Evolutionary conservation across 805 yeast species (phyloP), one percentile per base, ranked within the genome.

Genomic region (Yamadazyma paraphyllophila): DNA sequence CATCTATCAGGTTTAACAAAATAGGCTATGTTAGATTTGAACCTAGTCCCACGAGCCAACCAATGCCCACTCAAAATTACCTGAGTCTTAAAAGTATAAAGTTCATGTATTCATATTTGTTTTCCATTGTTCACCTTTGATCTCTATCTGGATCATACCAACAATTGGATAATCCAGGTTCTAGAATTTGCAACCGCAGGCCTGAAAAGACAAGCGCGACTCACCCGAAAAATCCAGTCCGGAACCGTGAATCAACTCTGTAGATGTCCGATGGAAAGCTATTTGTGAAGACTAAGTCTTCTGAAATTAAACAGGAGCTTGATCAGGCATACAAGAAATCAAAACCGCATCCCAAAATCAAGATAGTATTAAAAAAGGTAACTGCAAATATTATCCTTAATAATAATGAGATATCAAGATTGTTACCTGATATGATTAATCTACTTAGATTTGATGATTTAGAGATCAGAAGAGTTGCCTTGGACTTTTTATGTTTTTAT

Each of bases 371-470:
- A 57, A 83, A 83, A 61, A 86, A 85, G 57, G 77, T 89, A 24
- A 73, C 91, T 7, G 92, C 96, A 36, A 91, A 90, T 63, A 76
- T 89, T 63, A 84, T 95, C 5, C 74, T 89, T 65, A 89, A 90
- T 41, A 88, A 88, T 61, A 76, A 76, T 45, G 97, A 92, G 58
- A 80, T 90, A 79, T 72, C 81, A 9, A 61, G 67, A 14, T 60
- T 92, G 44, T 78, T 83, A 57, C 82, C 83, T 1, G 95, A 88
- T 42, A 76, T 88, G 6, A 48, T 80, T 6, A 58, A 62, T 30
- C 64, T 83, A n/a, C 67, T 85, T 57, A 69, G 71, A 38, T 62
- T 53, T 24, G 76, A 76, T 53, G 96, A 88, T 63, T 47, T 81
- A 26, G 95, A 87, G 52, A 71, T 84, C 43, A 80, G 87, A 58